Evolutionary conservation across 805 yeast genomes (phyloP).

Genomic region (Candida silvicultrix): DNA sequence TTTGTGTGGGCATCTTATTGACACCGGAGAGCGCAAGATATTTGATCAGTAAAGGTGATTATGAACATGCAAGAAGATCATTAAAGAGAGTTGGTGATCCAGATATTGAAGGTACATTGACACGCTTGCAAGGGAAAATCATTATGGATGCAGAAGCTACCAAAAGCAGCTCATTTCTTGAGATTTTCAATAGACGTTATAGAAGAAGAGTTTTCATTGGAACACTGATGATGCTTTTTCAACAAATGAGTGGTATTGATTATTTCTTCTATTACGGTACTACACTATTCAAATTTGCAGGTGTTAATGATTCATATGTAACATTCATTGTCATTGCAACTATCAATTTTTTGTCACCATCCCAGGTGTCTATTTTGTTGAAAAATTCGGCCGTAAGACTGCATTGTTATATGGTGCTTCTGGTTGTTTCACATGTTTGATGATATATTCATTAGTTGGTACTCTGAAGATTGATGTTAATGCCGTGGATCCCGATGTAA

Average conservation of each 20-base stretch:
- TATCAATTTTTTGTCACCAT: constrained; percentile 48
- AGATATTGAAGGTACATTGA: constrained; percentile 26
- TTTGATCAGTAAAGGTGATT: constrained; percentile 39
- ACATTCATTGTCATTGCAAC: constrained; percentile 50
- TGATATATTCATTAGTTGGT: constrained; percentile 43
- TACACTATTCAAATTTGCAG: constrained; percentile 47
- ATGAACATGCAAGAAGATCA: constrained; percentile 49
- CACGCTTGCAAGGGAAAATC: constrained; percentile 3
- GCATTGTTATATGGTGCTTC: constrained; percentile 33
- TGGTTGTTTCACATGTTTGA: constrained; percentile 45
- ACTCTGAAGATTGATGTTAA: constrained; percentile 30
- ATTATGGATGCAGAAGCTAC: constrained; percentile 5
- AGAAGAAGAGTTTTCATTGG: constrained; percentile 44
- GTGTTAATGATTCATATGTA: constrained; percentile 45
- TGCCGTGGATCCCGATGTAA: constrained; percentile 14
- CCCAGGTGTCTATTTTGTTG: constrained; percentile 41
- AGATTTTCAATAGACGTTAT: constrained; percentile 27
- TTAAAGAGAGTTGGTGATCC: constrained; percentile 41
- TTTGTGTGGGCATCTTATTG: constrained; percentile 51
- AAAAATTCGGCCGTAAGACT: constrained; percentile 40
- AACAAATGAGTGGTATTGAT: constrained; percentile 62
- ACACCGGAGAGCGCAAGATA: constrained; percentile 69
- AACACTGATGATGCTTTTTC: constrained; percentile 47
- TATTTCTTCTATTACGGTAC: constrained; percentile 65
- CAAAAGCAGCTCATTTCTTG: neutral